Conservation (phyloP, 1,284 basidiomycete species). For the Ganoderma sinense region DNA sequence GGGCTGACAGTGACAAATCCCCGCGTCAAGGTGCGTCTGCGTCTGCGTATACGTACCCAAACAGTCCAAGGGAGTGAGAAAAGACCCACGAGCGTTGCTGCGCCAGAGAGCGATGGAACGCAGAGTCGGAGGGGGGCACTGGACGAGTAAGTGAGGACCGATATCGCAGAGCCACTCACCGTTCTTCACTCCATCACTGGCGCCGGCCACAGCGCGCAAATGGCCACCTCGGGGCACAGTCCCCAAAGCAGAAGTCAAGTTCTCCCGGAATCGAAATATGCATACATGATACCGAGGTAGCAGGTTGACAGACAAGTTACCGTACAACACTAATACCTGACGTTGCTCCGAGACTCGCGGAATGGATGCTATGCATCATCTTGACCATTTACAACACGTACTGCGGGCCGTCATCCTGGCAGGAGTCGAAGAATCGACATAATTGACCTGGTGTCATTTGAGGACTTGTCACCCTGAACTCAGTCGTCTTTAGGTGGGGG, state of each 20-base stretch:
- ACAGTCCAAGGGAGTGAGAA: constrained; percentile 2
- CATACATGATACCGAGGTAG: neutral
- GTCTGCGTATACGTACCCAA: neutral
- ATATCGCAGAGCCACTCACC: neutral
- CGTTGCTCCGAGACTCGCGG: neutral
- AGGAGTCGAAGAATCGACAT: neutral
- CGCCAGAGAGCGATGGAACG: neutral
- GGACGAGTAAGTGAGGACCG: constrained; percentile 10
- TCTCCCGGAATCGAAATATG: neutral
- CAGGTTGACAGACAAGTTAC: constrained; percentile 2
- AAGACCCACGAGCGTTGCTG: neutral
- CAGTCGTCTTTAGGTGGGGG: constrained; percentile 91
- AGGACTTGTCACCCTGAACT: constrained; percentile 5
- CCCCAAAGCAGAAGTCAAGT: neutral
- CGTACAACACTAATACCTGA: neutral
- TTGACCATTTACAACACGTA: constrained; percentile 19
- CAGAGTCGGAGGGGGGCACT: neutral
- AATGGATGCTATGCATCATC: constrained; percentile 3
- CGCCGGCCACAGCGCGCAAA: neutral
- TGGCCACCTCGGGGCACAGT: constrained; percentile 9
- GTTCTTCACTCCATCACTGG: neutral
- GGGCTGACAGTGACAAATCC: constrained; percentile 24
- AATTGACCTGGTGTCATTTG: neutral
- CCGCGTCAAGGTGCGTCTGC: neutral
- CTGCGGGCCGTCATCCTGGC: constrained; percentile 13